These are phyloP conservation scores for Hypomyces rosellus DNA, from an alignment of 2,329 filamentous ascomycete genomes.

Conservation along the genomic window DNA sequence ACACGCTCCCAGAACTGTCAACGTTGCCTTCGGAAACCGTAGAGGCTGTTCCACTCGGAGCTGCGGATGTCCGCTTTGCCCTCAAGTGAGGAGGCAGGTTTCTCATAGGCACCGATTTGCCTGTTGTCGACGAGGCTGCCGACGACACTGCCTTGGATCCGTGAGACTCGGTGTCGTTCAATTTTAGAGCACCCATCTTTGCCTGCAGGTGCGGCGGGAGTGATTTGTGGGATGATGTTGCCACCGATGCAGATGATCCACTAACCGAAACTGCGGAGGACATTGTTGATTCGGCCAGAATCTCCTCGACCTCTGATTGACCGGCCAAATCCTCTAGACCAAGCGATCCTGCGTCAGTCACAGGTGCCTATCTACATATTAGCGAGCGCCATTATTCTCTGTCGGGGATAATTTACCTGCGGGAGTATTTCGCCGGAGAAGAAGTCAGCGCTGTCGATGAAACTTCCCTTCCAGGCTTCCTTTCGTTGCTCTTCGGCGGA, in stretches of 20 bases:
- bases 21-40: not conserved
- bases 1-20: slow-evolving; percentile 15
- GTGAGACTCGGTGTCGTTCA: not conserved
- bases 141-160: not conserved
- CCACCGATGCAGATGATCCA: not conserved
- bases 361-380: slow-evolving; percentile 20
- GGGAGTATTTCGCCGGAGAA: slow-evolving; percentile 18
- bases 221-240: not conserved
- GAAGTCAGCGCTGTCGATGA: slow-evolving; percentile 19
- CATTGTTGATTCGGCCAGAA: not conserved
- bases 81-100: slow-evolving; percentile 10
- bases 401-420: slow-evolving; percentile 12
- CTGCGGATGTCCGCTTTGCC: not conserved
- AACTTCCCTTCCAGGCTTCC: slow-evolving; percentile 10
- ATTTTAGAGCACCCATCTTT: not conserved
- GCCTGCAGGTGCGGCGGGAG: slow-evolving; percentile 3
- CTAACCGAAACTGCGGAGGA: not conserved
- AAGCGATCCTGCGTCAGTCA: slow-evolving; percentile 18
- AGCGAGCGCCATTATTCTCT: not conserved
- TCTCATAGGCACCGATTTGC: not conserved
- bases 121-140: not conserved
- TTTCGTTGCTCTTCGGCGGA: slow-evolving; percentile 23
- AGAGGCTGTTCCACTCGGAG: not conserved
- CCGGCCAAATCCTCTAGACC: slow-evolving; percentile 14
- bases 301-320: not conserved